A percentile compares a stretch with the other conserved stretches of the same genome.
phyloP scores from a whole-genome alignment of 2,329 filamentous ascomycete species.

The Diaporthe sp. region DNA sequence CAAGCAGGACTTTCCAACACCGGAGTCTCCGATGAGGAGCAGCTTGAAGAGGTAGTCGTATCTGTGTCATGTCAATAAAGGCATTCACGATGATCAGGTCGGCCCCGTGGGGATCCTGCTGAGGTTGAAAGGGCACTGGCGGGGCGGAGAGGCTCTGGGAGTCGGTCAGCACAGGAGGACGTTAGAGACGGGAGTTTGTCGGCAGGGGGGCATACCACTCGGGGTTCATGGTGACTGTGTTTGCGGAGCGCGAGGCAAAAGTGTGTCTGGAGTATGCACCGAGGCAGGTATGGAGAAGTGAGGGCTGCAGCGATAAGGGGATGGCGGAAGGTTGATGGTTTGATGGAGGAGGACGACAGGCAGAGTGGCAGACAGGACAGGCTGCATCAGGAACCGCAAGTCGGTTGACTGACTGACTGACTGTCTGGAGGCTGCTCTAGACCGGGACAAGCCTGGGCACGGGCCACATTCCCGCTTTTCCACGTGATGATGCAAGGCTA shows the following conservation, averaged over 20 bases:
- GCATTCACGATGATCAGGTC: background rate
- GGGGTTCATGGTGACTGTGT: conserved; percentile 81
- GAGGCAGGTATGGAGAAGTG: conserved; percentile 36
- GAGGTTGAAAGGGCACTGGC: conserved; percentile 2
- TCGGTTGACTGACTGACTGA: conserved; percentile 20
- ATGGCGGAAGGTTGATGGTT: conserved; percentile 38
- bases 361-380: conserved; percentile 34
- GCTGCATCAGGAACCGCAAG: conserved; percentile 39
- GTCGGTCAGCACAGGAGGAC: conserved; percentile 41
- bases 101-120: conserved; percentile 1
- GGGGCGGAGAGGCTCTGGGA: conserved; percentile 35
- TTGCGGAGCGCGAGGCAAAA: conserved; percentile 27
- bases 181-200: conserved; percentile 42
- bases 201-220: conserved; percentile 80
- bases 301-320: conserved; percentile 37
- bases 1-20: conserved; percentile 99
- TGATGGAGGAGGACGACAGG: conserved; percentile 35
- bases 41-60: conserved; percentile 99
- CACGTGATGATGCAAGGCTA: conserved; percentile 28
- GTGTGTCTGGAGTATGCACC: conserved; percentile 13
- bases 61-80: conserved; percentile 66
- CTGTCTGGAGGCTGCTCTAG: conserved; percentile 26
- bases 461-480: conserved; percentile 21
- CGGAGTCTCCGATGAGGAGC: conserved; percentile 99
- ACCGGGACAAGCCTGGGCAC: conserved; percentile 6